These are phyloP conservation scores for Pigoraptor vietnamica DNA, from an alignment of 78 protist genomes.

Conservation along the genomic window DNA sequence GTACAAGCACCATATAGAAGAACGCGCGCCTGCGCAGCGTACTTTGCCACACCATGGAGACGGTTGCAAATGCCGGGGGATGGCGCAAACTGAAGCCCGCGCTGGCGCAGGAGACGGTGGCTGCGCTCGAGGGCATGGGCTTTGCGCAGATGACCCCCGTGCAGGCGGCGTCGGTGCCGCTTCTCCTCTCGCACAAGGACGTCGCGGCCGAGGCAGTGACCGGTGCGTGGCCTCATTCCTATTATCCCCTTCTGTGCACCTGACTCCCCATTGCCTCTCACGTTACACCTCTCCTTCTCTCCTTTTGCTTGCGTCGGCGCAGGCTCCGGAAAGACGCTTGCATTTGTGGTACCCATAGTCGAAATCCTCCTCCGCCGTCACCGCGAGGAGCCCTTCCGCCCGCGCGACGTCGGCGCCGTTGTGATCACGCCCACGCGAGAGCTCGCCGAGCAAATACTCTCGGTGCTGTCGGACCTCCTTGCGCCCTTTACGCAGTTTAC, in stretches of 20 bases:
- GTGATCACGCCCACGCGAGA: slow-evolving; percentile 86
- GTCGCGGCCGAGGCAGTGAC: slow-evolving; percentile 68
- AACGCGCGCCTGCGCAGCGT: no score
- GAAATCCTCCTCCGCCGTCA: slow-evolving; percentile 67
- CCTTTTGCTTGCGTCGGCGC: no score
- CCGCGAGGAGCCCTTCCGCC: slow-evolving; percentile 26
- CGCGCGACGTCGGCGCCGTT: slow-evolving; percentile 67
- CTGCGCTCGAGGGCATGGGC: neutral
- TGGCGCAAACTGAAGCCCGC: no score
- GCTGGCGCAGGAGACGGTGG: no score
- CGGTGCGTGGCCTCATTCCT: no score
- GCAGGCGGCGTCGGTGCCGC: slow-evolving; percentile 42
- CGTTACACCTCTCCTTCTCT: no score
- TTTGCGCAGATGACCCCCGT: slow-evolving; percentile 34
- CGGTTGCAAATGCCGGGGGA: no score
- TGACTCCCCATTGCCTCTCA: no score
- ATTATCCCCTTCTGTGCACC: no score
- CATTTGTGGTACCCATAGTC: slow-evolving; percentile 90
- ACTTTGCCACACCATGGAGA: no score
- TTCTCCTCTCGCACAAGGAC: slow-evolving; percentile 42
- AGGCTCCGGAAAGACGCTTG: slow-evolving; percentile 96
- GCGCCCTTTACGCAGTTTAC: neutral
- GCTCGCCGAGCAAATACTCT: slow-evolving; percentile 89
- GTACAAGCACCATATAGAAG: no score
- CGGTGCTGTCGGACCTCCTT: slow-evolving; percentile 24